These are phyloP conservation scores for Amaranthus hypochondriacus DNA, from an alignment of 148 eudicot genomes.

Conservation along the genomic window DNA sequence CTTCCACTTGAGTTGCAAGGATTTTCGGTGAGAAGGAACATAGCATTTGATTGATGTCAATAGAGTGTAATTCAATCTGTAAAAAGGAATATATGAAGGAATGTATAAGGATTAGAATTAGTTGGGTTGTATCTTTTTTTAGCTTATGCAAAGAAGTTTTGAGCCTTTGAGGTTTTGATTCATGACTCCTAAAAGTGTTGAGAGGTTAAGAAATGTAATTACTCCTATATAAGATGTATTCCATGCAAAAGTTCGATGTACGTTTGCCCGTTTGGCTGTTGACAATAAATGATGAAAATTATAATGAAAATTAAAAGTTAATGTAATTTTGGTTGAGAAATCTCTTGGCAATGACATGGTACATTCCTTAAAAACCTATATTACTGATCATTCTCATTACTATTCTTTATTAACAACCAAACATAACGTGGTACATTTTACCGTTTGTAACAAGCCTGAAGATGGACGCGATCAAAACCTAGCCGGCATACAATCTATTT, in stretches of 20 bases:
- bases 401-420: no score
- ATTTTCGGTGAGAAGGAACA: constrained; percentile 5
- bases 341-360: no score
- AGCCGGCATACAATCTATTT: no score
- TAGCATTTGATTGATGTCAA: constrained; percentile 16
- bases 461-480: no score
- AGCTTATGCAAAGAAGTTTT: constrained; percentile 22
- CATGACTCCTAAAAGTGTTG: not conserved
- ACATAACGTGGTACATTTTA: no score
- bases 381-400: no score
- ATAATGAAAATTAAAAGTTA: no score
- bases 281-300: not conserved
- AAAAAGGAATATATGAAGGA: constrained; percentile 20
- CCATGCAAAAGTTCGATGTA: not conserved
- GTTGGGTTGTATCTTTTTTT: not conserved
- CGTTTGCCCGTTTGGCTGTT: no score
- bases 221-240: not conserved
- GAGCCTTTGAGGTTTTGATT: constrained; percentile 1
- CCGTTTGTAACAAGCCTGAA: no score
- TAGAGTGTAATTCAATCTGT: constrained; percentile 24
- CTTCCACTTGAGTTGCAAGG: constrained; percentile 16
- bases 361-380: no score
- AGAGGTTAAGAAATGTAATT: constrained; percentile 17
- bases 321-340: no score
- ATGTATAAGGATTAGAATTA: constrained; percentile 16